Conservation (phyloP, 2,329 filamentous ascomycete genomes). For the Cadophora malorum region DNA sequence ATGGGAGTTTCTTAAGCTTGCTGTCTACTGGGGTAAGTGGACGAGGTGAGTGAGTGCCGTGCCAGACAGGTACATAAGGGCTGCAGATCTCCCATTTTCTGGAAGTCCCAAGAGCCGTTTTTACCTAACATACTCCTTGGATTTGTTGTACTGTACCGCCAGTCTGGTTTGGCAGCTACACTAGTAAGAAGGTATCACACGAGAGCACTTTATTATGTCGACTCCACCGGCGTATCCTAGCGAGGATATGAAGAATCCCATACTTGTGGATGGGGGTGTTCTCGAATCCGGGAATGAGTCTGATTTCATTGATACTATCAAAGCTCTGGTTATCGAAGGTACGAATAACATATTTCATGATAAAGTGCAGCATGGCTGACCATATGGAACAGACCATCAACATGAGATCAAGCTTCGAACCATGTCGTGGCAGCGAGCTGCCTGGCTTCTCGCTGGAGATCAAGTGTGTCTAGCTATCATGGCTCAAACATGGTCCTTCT, state of each 20-base stretch:
- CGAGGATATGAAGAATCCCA: slow-evolving; percentile 17
- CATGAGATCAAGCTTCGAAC: slow-evolving; percentile 60
- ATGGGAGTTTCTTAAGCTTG: background rate
- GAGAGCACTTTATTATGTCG: slow-evolving; percentile 7
- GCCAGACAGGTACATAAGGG: background rate
- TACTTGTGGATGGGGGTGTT: background rate
- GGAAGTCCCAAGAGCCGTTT: too few species aligned
- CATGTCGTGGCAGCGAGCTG: slow-evolving; percentile 59
- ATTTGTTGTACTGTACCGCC: too few species aligned
- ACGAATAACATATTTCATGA: slow-evolving; percentile 7
- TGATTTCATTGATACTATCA: slow-evolving; percentile 40
- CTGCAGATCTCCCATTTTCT: background rate
- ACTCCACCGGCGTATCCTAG: background rate
- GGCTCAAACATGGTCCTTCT: slow-evolving; percentile 58
- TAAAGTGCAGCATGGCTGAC: background rate
- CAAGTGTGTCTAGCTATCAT: slow-evolving; percentile 59
- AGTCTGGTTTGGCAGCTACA: background rate
- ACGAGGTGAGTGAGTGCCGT: background rate
- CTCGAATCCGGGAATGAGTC: slow-evolving; percentile 15
- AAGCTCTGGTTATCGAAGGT: slow-evolving; percentile 44
- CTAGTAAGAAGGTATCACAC: background rate
- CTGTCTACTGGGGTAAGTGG: background rate
- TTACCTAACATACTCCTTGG: too few species aligned
- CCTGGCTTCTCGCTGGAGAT: slow-evolving; percentile 55
- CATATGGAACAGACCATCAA: slow-evolving; percentile 46